A percentile compares a stretch with the other conserved stretches of the same genome.
phyloP scores from a whole-genome alignment of 164 flowering plant species.

The Aristolochia fimbriata region DNA sequence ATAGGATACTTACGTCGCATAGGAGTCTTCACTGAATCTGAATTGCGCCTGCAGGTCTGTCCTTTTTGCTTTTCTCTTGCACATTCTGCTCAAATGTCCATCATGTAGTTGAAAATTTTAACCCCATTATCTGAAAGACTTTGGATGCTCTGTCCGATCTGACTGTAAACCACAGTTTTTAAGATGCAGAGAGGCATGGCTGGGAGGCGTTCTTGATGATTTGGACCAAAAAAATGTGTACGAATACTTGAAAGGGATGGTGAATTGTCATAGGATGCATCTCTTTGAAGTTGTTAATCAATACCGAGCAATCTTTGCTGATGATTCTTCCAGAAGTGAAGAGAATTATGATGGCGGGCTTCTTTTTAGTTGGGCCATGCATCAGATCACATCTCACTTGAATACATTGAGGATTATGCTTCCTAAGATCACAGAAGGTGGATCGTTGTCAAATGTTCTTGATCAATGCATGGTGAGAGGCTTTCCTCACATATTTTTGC shows the following conservation, averaged over 20 bases:
- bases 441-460: conserved; percentile 74
- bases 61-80: not conserved
- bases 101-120: too few relatives aligned
- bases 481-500: not conserved
- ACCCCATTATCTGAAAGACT: too few relatives aligned
- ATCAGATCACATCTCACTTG: conserved; percentile 79
- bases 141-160: too few relatives aligned
- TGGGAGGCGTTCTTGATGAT: conserved; percentile 86
- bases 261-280: conserved; percentile 78
- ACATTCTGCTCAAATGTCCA: not conserved
- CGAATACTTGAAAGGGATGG: conserved; percentile 89
- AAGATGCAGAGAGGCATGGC: conserved; percentile 96
- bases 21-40: conserved; percentile 91
- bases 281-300: conserved; percentile 98
- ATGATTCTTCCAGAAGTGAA: conserved; percentile 96
- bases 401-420: conserved; percentile 79
- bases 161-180: conserved; percentile 46
- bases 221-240: conserved; percentile 89
- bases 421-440: conserved; percentile 91
- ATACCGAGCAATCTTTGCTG: conserved; percentile 91
- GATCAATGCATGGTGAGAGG: conserved; percentile 91
- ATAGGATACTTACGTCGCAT: conserved; percentile 97
- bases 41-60: conserved; percentile 86
- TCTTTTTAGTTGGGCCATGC: conserved; percentile 98
- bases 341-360: conserved; percentile 97